phyloP scores from a whole-genome alignment of 2,329 filamentous ascomycete genomes.

The Mariannaea elegans region DNA sequence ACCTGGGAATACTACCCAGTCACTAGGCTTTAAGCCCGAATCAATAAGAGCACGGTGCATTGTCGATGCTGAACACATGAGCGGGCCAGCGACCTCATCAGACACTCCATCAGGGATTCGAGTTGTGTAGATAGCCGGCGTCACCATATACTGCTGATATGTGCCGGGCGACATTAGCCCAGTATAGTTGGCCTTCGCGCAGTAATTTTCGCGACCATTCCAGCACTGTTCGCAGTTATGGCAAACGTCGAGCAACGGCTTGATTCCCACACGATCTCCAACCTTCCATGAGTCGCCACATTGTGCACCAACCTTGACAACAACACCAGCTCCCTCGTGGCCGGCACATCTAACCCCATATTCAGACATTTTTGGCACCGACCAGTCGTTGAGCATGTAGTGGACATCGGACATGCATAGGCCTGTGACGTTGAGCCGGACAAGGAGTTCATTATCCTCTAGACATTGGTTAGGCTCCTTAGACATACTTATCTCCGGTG shows the following conservation, averaged over 20 bases:
- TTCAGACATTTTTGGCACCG: background rate
- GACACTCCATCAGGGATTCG: background rate
- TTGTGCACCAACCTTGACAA: background rate
- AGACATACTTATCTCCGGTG: background rate
- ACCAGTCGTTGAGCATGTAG: slow-evolving; percentile 1
- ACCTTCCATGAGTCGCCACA: background rate
- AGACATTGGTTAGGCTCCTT: no score
- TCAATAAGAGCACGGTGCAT: slow-evolving; percentile 3
- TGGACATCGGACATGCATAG: background rate
- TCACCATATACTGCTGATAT: background rate
- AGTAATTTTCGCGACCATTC: background rate
- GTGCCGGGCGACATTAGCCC: background rate
- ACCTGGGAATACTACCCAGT: background rate
- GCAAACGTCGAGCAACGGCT: background rate
- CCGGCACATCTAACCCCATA: background rate
- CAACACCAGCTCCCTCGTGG: slow-evolving; percentile 9
- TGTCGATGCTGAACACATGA: background rate
- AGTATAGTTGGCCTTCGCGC: background rate
- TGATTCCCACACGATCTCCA: background rate
- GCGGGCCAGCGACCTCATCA: background rate
- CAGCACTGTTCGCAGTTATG: background rate
- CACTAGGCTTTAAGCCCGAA: background rate
- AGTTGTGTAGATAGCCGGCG: background rate
- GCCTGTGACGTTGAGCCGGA: background rate
- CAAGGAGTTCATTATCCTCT: background rate